Evolutionary conservation across 257 asterid species (phyloP), one percentile per base, ranked within the genome.

Genomic region (Solanum chaucha): DNA sequence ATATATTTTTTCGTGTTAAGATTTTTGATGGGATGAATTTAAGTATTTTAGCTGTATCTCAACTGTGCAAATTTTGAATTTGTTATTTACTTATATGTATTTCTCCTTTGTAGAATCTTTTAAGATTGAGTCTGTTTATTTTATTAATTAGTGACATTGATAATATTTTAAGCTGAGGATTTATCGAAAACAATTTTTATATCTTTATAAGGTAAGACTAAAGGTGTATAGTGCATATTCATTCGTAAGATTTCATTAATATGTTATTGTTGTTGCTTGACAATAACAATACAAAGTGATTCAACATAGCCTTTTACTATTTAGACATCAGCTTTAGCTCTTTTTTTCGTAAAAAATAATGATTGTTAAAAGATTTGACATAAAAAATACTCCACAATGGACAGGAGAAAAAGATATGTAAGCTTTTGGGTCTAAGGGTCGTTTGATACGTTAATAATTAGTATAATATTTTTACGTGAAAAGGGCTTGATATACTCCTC

Each of bases 111-210:
- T 15, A 17, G 10, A 28, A 0, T 3, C 1, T 70, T 14, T 70
- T 13, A 14, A 28, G 6, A 14, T 14, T 30, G 40, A 68, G 11
- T 28, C 3, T 68, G 3, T 0, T 14, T 67, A 24, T 26, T 26
- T 6, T 26, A 2, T 65, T 11, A 15, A 41, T 41, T 14, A 14
- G 1, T 14, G 3, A 64, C 0, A 3, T 64, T 1, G 4, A 51
- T 6, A 15, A 51, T 51, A 1, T 17, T 0, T 51, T n/a, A 14
- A 64, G 17, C 12, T 0, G 1, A 9, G 1, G 0, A 46, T 61
- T 12, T n/a, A 22, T n/a, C 13, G 3, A 4, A 64, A 7, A 19
- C 3, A 58, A 19, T 8, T 20, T 0, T 2, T 8, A 20, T 58
- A 58, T 8, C 3, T 58, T 20, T 22, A 3, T 58, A 7, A 51